Evolutionary conservation across 2,329 filamentous ascomycete species (phyloP), one percentile per base, ranked within the genome.

Genomic region (Thelonectria blattea): DNA sequence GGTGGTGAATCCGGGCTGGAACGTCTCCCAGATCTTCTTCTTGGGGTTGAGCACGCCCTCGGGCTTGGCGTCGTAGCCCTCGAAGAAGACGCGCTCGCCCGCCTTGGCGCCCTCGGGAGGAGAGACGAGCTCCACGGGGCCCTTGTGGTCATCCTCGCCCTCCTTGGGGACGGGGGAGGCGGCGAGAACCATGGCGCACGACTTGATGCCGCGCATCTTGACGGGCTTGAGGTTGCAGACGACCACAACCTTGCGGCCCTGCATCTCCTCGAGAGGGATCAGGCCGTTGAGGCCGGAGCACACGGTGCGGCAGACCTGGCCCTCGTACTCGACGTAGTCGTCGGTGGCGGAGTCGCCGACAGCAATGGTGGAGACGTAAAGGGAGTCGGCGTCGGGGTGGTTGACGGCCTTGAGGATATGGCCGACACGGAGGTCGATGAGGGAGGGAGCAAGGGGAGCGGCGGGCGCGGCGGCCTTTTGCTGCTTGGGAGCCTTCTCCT

Each of bases 171-270:
- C 84, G n/a, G 94, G 95, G 17, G 92, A 97, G 2, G 95, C 95
- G 10, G 95, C 95, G 41, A 99, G 86, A 15, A 99, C 95, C 95
- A 99, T 98, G 72, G 93, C 85, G 68, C 80, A 85, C 3, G 85
- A 88, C 80, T 87, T 87, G 80, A 88, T 84, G 68, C 95, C 95
- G 65, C 95, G 91, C 95, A 99, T 99, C 78, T 96, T 99, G 76
- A 98, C 95, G 52, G 95, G 95, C 85, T 99, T 99, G 69, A 99
- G 86, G 79, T 99, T 99, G 84, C 92, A 96, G 20, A 99, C 94
- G 1, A 95, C 91, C 32, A 99, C 86, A 62, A 99, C 92, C 81
- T 96, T 96, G 76, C 95, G 92, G 73, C 89, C 88, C 78, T 99
- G 95, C 95, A 99, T 97, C 77, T 97, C 92, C 77, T 92, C 92